Percentiles rank a stretch among this genome's conserved stretches.
These are phyloP conservation scores for Solanum ossicruentum DNA, from an alignment of 257 asterid species.

Conservation along the genomic window DNA sequence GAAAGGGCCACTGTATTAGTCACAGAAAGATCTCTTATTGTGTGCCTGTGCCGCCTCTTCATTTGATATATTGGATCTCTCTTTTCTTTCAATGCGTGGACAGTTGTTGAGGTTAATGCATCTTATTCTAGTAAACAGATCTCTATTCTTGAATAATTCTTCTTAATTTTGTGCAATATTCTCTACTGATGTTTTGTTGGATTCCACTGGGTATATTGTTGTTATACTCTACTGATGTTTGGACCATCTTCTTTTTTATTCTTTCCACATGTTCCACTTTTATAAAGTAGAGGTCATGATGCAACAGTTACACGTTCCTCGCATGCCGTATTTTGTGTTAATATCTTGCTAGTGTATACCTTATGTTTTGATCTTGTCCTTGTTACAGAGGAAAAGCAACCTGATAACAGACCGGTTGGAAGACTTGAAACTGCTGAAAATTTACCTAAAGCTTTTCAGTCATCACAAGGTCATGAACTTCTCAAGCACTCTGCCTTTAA, in stretches of 20 bases:
- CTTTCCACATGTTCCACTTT: not conserved
- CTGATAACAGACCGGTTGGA: conserved; percentile 8
- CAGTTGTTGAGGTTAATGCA: not conserved
- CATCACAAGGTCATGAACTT: conserved; percentile 7
- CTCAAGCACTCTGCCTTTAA: conserved; percentile 11
- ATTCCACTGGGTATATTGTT: no score
- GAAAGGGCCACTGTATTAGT: not conserved
- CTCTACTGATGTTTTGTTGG: not conserved
- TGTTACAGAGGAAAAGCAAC: conserved; percentile 25
- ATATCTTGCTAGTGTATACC: not conserved
- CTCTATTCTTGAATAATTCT: not conserved
- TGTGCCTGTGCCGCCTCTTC: not conserved
- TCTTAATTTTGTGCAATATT: not conserved
- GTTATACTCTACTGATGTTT: not conserved
- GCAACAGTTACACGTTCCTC: not conserved
- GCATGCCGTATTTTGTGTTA: not conserved
- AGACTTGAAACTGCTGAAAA: conserved; percentile 4
- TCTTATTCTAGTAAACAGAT: not conserved
- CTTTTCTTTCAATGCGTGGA: not conserved
- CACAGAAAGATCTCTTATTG: not conserved
- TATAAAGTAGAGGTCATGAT: not conserved
- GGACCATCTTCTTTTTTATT: not conserved
- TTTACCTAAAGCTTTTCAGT: not conserved
- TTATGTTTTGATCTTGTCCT: not conserved
- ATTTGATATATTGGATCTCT: not conserved